Conservation (phyloP, 768 basidiomycete genomes). For the Leccinum aurantiacum region DNA sequence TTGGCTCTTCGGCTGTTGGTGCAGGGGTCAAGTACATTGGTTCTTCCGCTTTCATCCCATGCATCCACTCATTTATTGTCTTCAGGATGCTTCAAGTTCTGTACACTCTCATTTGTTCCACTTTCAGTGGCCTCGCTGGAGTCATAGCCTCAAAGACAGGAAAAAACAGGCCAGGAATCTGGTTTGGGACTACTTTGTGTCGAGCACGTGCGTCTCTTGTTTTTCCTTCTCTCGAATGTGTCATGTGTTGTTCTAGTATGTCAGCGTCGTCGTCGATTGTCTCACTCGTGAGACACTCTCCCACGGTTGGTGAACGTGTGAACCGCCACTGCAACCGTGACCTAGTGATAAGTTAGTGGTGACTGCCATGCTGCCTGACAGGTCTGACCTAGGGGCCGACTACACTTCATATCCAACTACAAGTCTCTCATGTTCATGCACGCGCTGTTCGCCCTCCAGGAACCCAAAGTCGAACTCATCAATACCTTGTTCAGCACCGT, state of each 20-base stretch:
- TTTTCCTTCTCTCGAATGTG: neutral
- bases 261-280: too few species aligned
- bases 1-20: conserved; percentile 71
- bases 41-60: neutral
- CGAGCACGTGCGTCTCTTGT: conserved; percentile 41
- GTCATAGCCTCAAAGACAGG: conserved; percentile 56
- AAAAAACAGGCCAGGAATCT: conserved; percentile 60
- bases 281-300: too few species aligned
- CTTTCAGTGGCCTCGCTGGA: conserved; percentile 55
- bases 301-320: too few species aligned
- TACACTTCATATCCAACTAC: too few species aligned
- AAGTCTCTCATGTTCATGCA: too few species aligned
- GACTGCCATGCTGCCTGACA: too few species aligned
- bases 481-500: too few species aligned
- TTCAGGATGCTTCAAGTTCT: conserved; percentile 58
- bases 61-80: neutral
- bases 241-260: neutral
- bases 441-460: too few species aligned
- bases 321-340: too few species aligned
- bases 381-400: too few species aligned
- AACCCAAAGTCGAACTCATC: too few species aligned
- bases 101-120: conserved; percentile 59
- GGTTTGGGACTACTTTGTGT: conserved; percentile 62
- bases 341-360: too few species aligned
- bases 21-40: conserved; percentile 70